phyloP scores from a whole-genome alignment of 2,329 filamentous ascomycete species.

The Epichloe sp. region DNA sequence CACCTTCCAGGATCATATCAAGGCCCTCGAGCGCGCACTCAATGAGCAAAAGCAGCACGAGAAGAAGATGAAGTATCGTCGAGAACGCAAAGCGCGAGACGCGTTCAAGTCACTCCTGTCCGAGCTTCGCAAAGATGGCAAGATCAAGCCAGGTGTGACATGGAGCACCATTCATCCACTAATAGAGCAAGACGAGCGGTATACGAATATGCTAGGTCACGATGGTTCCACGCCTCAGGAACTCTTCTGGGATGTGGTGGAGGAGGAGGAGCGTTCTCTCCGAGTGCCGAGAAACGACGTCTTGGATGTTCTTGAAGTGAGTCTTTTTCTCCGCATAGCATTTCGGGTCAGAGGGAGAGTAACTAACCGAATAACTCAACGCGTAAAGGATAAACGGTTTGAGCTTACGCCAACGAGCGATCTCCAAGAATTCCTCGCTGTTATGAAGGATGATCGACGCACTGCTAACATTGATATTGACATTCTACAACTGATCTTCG shows the following conservation, averaged over 20 bases:
- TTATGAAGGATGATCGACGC: conserved; percentile 76
- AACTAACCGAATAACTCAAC: conserved; percentile 6
- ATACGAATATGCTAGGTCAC: conserved; percentile 71
- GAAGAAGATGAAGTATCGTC: conserved; percentile 66
- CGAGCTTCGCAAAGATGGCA: conserved; percentile 60
- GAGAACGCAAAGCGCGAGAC: conserved; percentile 79
- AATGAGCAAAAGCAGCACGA: conserved; percentile 84
- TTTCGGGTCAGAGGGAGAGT: not conserved
- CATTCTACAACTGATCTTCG: conserved; percentile 67
- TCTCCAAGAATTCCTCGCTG: conserved; percentile 72
- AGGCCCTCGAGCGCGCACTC: conserved; percentile 75
- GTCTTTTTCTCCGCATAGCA: conserved; percentile 18
- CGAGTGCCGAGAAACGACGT: conserved; percentile 72
- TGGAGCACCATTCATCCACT: conserved; percentile 71
- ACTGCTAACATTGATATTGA: conserved; percentile 79
- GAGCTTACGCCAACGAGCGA: conserved; percentile 79
- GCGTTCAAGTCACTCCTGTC: conserved; percentile 61
- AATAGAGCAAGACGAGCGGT: conserved; percentile 71
- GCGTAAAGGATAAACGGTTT: conserved; percentile 67
- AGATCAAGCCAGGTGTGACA: conserved; percentile 80
- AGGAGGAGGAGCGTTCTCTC: conserved; percentile 84
- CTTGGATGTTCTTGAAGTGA: conserved; percentile 76
- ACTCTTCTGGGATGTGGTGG: conserved; percentile 89
- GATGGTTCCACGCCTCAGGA: conserved; percentile 76
- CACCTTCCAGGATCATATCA: conserved; percentile 92